These are phyloP conservation scores for Mollisiaceae sp. DNA, from an alignment of 2,329 filamentous ascomycete species.

Conservation along the genomic window DNA sequence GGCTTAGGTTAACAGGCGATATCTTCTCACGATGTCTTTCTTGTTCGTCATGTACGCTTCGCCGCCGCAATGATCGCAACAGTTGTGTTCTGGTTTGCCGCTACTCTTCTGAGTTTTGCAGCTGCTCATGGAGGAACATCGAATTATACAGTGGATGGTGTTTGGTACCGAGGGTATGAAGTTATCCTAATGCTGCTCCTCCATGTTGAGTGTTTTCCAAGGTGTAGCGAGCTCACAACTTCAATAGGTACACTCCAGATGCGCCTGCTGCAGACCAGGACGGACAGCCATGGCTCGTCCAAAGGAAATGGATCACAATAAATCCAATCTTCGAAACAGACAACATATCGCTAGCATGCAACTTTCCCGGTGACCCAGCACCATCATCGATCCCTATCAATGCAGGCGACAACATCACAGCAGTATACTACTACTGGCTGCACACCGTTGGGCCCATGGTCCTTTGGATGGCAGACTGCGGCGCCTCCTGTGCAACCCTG, in stretches of 20 bases:
- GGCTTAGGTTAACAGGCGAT: neutral
- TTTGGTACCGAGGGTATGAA: conserved; percentile 27
- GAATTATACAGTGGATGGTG: conserved; percentile 28
- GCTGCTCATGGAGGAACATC: conserved; percentile 28
- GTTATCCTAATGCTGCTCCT: neutral
- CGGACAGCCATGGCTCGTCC: conserved; percentile 26
- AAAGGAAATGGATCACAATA: conserved; percentile 28
- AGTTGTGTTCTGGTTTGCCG: conserved; percentile 9
- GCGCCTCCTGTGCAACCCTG: conserved; percentile 24
- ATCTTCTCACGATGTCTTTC: neutral
- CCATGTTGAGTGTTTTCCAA: neutral
- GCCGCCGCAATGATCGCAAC: neutral
- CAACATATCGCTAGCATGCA: conserved; percentile 24
- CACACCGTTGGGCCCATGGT: conserved; percentile 30
- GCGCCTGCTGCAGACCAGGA: conserved; percentile 19
- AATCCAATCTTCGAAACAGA: conserved; percentile 27
- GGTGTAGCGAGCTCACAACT: neutral
- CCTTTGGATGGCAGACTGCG: conserved; percentile 27
- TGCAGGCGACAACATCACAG: conserved; percentile 29
- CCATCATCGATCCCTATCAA: conserved; percentile 27
- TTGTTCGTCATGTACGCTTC: neutral
- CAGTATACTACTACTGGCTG: conserved; percentile 31
- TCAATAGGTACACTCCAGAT: conserved; percentile 23
- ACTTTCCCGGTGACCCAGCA: conserved; percentile 27
- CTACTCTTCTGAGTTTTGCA: conserved; percentile 9